These are phyloP conservation scores for Colletotrichum tofieldiae DNA, from an alignment of 2,329 filamentous ascomycete species.

Conservation along the genomic window DNA sequence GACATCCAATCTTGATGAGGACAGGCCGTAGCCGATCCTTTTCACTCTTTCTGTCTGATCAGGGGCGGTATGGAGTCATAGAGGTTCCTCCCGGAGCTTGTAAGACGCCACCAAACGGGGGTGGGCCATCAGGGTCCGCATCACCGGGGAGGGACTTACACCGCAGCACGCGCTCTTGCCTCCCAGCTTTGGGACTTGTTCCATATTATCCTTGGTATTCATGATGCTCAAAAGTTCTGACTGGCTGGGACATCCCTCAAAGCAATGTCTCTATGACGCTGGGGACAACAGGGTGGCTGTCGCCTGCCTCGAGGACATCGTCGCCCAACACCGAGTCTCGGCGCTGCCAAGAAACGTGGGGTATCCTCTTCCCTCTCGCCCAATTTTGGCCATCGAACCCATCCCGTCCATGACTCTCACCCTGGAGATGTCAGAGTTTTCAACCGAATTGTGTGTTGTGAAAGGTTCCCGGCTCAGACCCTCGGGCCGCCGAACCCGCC, in stretches of 20 bases:
- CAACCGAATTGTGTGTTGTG: neutral
- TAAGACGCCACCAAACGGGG: neutral
- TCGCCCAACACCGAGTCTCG: conserved; percentile 59
- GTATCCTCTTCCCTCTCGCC: neutral
- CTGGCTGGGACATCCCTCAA: neutral
- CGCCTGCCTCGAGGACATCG: conserved; percentile 47
- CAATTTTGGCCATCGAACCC: neutral
- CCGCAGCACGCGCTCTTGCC: conserved; percentile 1
- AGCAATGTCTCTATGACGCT: neutral
- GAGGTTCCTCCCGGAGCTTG: conserved; percentile 2
- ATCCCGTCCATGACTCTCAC: neutral
- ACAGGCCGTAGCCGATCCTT: neutral
- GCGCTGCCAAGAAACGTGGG: conserved; percentile 67
- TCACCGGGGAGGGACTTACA: neutral
- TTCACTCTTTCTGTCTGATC: neutral
- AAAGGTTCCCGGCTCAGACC: conserved; percentile 44
- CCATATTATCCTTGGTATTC: neutral
- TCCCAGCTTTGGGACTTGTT: neutral
- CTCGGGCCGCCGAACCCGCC: conserved; percentile 55
- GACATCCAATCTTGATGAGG: neutral
- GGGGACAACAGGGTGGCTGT: conserved; percentile 20
- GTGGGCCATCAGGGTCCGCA: conserved; percentile 37
- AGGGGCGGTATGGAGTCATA: neutral
- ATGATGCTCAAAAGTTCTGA: neutral
- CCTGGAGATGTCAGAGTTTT: neutral